Evolutionary conservation across 805 yeast species (phyloP), one percentile per base, ranked within the genome.

Genomic region (Candida mattraensis): DNA sequence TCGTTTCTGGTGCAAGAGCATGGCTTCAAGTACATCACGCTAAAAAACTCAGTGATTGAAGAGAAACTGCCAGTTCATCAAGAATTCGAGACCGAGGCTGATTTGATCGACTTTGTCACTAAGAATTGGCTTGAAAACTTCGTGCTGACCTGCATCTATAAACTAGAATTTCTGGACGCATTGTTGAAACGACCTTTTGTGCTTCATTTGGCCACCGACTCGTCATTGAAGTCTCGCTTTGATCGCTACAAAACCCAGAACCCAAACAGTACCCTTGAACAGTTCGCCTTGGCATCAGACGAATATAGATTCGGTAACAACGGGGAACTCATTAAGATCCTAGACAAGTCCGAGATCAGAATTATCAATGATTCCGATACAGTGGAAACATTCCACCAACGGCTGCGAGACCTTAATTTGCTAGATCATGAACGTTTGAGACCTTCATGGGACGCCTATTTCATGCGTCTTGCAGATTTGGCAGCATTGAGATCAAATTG

Each of bases 401-500:
- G 63, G 19, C 59, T 80, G 2, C 50, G 61, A n/a, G 44, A 55
- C 6, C 50, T 77, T 9, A 56, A 76, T 39, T 46, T 80, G 7
- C 39, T 58, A 40, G 80, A 87, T 33, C 30, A 66, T 14, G 64
- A 76, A 14, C 64, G 95, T 22, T 66, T 87, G 21, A 66, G 99
- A 37, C 99, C 99, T 1, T 76, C 81, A 3, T 93, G 99, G 99
- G 99, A 93, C 58, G 75, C 91, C 2, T 93, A 93, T 58, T 93
- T 93, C 61, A 93, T 93, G 99, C 69, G 80, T 27, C 63, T 93
- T 40, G 97, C 99, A 0, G 88, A 87, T 47, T 70, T 93, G 52
- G 99, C 99, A 0, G 95, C 99, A 0, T 67, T 81, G 30, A 69
- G 99, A 47, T 82, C 95, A 18, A 93, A 93, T 50, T 93, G 99